Base-by-base conservation (phyloP, 345 rosid genomes). In the Corymbia maculata region DNA sequence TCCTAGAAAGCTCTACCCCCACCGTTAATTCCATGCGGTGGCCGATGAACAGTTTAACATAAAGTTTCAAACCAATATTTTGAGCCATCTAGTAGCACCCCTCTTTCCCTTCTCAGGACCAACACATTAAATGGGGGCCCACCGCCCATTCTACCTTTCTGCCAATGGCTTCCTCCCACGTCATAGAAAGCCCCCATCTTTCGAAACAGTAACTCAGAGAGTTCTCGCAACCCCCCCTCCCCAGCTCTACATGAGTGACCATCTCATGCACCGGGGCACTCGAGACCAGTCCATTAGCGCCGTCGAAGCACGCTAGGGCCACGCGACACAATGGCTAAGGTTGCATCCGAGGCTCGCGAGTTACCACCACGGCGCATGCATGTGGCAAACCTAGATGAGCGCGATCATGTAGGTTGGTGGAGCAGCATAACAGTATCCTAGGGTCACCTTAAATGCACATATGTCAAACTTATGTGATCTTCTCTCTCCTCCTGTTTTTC, bases 321-420 rank as follows among this genome's bases (percentile, higher is more conserved):
- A 1, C 0, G 0, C 2, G 5, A 8, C 26, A 6, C 59, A 8
- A 21, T 2, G 5, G 59, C 0, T 21, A 26, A 53, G 59, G 21
- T 53, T 53, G 11, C 59, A 0, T 53, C 59, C 0, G 0, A 7
- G 24, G 26, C 11, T 21, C 5, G 1, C 0, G 26, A 21, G 26
- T 53, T 53, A 53, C 59, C 59, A 53, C 59, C 11, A 0, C 5
- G 0, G 59, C 59, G 0, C 59, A 53, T 4, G 2, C 26, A 8
- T 1, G 0, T 8, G 0, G 59, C 2, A 0, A 1, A 53, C 11
- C 2, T 0, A 0, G 59, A 10, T 1, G 0, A 1, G 14, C 3
- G 6, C 1, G 3, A 53, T 53, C 59, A 21, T 0, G 0, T 53
- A 8, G 1, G 26, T 4, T 53, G 19, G 2, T 0, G 2, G 5